Evolutionary conservation across 2,329 filamentous ascomycete species (phyloP).

Genomic region (Teratosphaeria destructans): DNA sequence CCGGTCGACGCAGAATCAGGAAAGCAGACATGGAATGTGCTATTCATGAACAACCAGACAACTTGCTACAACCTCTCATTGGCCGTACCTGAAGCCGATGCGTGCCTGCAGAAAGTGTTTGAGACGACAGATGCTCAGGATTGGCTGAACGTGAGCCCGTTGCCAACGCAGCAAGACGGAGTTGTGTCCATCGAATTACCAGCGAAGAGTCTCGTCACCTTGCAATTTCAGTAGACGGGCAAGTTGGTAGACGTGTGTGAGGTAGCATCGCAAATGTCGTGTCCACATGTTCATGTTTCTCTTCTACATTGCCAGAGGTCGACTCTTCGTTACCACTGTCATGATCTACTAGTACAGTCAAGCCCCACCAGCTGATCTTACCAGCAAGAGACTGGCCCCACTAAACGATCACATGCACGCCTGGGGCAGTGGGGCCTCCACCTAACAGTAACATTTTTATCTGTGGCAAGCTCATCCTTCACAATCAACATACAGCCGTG

Average conservation of each 20-base stretch:
- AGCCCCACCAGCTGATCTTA: neutral
- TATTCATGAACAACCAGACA: conserved; percentile 10
- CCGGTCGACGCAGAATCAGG: neutral
- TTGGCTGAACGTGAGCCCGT: neutral
- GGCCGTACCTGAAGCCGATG: neutral
- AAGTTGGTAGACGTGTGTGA: neutral
- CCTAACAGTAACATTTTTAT: neutral
- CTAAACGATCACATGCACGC: neutral
- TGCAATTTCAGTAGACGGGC: neutral
- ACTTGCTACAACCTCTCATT: conserved; percentile 1
- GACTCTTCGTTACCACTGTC: too few relatives aligned
- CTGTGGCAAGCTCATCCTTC: neutral
- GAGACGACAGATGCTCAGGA: conserved; percentile 4
- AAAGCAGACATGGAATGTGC: conserved; percentile 2
- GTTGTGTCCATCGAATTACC: neutral
- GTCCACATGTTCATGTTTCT: neutral
- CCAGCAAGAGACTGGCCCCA: neutral
- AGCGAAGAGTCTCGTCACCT: neutral
- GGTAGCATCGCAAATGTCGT: neutral
- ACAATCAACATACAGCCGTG: neutral
- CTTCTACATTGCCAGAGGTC: too few relatives aligned
- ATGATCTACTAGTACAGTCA: neutral
- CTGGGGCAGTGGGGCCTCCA: neutral
- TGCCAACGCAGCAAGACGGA: neutral
- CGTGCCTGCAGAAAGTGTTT: conserved; percentile 1